Base-by-base conservation (phyloP, 768 basidiomycete species). In the Ramaria sp. region DNA sequence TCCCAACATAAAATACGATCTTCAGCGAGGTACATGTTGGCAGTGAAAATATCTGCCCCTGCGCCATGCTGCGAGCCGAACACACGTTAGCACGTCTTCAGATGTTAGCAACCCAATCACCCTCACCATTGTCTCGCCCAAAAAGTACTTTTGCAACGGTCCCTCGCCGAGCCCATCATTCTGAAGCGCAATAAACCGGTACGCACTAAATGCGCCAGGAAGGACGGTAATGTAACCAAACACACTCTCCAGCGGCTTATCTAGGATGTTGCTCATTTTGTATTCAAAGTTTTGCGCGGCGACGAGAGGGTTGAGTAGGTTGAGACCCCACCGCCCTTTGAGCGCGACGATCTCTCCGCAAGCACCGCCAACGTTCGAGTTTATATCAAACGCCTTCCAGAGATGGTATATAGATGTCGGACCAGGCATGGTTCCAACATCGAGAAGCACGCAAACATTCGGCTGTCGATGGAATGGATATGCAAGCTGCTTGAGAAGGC, bases 1-100 rank as follows among this genome's bases (percentile, higher is more conserved):
- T 97, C 94, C 92, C 93, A 97, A 67, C 94, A 97, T 1, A 98
- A 73, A 59, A 97, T 96, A 55, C 86, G 81, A 74, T 92, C 91
- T 67, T 94, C 91, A 8, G 91, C 91, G 15, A 95, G 77, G 64
- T 94, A 97, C 91, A 95, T 95, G 64, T 95, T 95, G 24, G 92
- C 88, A 4, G 90, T 93, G 69, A 94, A 94, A 57, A 95, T 92
- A 63, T 91, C 90, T 1, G 87, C 86, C 13, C 81, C 86, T 3
- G 85, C 81, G 28, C 86, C 88, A 58, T 88, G 88, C 81, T 81
- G 52, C 3, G 32, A 5, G 55, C 10, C 18, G 18, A 32, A 30
- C 42, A 8, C 39, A 27, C 16, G 13, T 18, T 16, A 25, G 24
- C 18, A 12, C 18, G 28, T 12, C 4, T 20, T 13, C 7, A 10